Base-by-base conservation (phyloP, 441 rosid species). In the Flueggea neowawraea region DNA sequence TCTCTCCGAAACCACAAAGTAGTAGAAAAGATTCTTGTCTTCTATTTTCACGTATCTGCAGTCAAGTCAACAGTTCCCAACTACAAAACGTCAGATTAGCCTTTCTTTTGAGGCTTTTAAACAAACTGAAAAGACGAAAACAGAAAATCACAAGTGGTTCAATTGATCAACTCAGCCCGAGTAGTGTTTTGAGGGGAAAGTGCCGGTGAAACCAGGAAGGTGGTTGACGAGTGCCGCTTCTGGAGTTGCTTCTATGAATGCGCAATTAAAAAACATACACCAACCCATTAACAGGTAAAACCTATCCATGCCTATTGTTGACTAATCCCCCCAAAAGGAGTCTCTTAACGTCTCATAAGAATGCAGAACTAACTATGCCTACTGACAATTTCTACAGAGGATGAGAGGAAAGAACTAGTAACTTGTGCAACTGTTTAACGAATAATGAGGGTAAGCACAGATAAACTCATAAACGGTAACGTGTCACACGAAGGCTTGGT, bases 161-260 rank as follows among this genome's bases (percentile, higher is more conserved):
- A 65, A 15, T 6, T 3, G 3, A 12, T 22, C 28, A 22, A 39
- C 16, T 54, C 57, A 31, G 85, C 92, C 89, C 2, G 87, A 69
- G 56, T 83, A 78, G 72, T 86, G 89, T 16, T 72, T 72, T 33
- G 92, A 84, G 15, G 87, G 89, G 64, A 86, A 77, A 55, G 62
- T 31, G 57, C 79, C 87, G 52, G 48, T 56, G 69, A 78, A 82
- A 56, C 92, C 89, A 6, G 92, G 92, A 6, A 86, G 62, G 2
- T 52, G 52, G n/a, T 80, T 73, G 66, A 86, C 33, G 12, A 78
- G 74, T 16, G 81, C 60, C 0, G 50, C 65, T 33, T 31, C 4
- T 6, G 60, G 84, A 63, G 71, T 83, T 16, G 82, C 83, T 69
- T 69, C 67, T 14, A 58, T 15, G 12, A 43, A 11, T 3, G 47